These are phyloP conservation scores for Lichtheimia ramosa DNA, from an alignment of 371 early-diverging fungal species.

Conservation along the genomic window DNA sequence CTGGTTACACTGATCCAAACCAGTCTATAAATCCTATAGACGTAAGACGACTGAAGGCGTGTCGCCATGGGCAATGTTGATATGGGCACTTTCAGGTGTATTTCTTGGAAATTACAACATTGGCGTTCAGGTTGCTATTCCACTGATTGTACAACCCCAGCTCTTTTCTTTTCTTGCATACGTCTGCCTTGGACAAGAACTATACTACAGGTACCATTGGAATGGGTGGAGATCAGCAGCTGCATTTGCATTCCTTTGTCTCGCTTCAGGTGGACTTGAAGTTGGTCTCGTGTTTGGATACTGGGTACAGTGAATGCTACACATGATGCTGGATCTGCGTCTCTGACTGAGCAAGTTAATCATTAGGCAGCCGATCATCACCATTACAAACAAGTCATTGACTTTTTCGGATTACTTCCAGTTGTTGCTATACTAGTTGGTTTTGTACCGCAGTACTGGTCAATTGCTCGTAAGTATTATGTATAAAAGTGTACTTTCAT, in stretches of 20 bases:
- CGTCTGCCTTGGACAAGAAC: constrained; percentile 43
- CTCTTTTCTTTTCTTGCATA: constrained; percentile 44
- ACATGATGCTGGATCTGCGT: too few relatives aligned
- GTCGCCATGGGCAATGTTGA: constrained; percentile 43
- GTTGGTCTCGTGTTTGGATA: constrained; percentile 26
- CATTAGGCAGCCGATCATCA: constrained; percentile 9
- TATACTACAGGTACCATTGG: constrained; percentile 40
- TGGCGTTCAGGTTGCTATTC: constrained; percentile 48
- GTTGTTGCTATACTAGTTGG: constrained; percentile 41
- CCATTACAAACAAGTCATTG: constrained; percentile 4
- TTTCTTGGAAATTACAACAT: constrained; percentile 53
- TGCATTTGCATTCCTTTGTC: constrained; percentile 7
- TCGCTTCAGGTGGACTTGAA: constrained; percentile 25
- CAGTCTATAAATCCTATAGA: constrained; percentile 35
- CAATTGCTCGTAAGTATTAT: constrained; percentile 36
- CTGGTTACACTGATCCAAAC: too few relatives aligned
- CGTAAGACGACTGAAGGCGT: constrained; percentile 48
- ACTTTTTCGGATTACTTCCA: constrained; percentile 46
- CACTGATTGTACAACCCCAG: constrained; percentile 57
- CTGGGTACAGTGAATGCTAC: constrained; percentile 6
- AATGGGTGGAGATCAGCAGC: not conserved
- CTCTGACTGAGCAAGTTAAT: not conserved
- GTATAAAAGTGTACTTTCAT: too few relatives aligned
- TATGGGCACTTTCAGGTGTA: constrained; percentile 48
- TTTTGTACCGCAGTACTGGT: constrained; percentile 52